phyloP scores from a whole-genome alignment of 495 filamentous ascomycete genomes.

The Trichoderma reesei region DNA sequence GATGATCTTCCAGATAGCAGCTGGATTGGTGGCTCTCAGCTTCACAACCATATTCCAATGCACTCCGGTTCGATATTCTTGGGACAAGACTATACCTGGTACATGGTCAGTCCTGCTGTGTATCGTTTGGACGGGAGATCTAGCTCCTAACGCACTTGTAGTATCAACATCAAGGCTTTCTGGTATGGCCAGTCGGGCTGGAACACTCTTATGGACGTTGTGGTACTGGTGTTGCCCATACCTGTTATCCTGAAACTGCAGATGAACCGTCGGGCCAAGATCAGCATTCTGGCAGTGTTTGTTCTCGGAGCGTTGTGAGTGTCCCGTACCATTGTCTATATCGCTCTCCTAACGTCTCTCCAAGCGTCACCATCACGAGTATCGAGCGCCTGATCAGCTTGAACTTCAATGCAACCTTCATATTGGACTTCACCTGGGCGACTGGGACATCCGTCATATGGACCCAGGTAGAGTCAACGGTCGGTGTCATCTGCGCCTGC shows the following conservation, averaged over 20 bases:
- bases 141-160: neutral
- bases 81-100: neutral
- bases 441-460: neutral
- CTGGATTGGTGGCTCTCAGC: neutral
- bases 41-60: conserved; percentile 2
- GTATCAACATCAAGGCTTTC: conserved; percentile 3
- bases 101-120: neutral
- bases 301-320: neutral
- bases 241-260: neutral
- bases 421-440: neutral
- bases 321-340: neutral
- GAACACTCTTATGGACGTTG: neutral
- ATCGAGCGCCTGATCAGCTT: neutral
- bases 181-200: conserved; percentile 1
- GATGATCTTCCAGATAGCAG: neutral
- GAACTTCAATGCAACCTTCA: conserved; percentile 2
- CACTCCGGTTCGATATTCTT: neutral
- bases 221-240: neutral
- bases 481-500: conserved; percentile 1
- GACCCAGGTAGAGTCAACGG: neutral
- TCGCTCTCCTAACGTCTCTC: neutral
- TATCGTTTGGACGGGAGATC: neutral
- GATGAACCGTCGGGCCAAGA: neutral
- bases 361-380: neutral
- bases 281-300: neutral